Evolutionary conservation across 129 eudicot species (phyloP), one percentile per base, ranked within the genome.

Genomic region (Helichrysum umbraculigerum): DNA sequence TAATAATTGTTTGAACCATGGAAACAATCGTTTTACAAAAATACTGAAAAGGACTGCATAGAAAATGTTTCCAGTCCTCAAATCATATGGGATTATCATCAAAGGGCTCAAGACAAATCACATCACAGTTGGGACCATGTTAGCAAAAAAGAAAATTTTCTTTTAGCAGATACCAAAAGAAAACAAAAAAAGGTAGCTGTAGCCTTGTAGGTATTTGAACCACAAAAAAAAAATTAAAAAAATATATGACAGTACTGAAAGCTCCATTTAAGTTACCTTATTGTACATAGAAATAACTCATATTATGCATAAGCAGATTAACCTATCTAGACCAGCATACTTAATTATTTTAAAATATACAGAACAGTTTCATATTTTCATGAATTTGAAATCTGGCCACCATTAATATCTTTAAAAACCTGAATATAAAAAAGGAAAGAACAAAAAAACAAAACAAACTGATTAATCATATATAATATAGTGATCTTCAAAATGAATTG

Each of bases 191-290:
- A 44, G 65, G 28, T 57, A 71, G 56, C 66, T 39, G 28, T 25
- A 0, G 28, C 28, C 28, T 25, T 51, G 66, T 72, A 20, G 41
- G 16, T 44, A 11, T 44, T 25, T 25, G 52, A 51, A 64, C 54
- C 61, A 63, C 69, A 61, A 75, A 28, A 42, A 16, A n/a, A 10
- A 54, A 19, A 5, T 0, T 32, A 7, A 30, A 25, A 4, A 25
- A 2, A 28, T 35, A 15, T 25, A 25, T 25, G 10, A 52, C 16
- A 51, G 35, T 62, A 17, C 16, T 69, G 70, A 77, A 79, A 79
- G 83, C 70, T 54, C 41, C 73, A 54, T 72, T 35, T 62, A 72
- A 9, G 16, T 72, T 68, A 12, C 58, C 52, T 75, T 17, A 65
- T 69, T 65, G 6, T 52, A 5, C 62, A 59, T 77, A 35, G 44